Percentiles rank a stretch among this genome's conserved stretches.
These are phyloP conservation scores for Chrysanthemum seticuspe DNA, from an alignment of 129 eudicot species.

Conservation along the genomic window DNA sequence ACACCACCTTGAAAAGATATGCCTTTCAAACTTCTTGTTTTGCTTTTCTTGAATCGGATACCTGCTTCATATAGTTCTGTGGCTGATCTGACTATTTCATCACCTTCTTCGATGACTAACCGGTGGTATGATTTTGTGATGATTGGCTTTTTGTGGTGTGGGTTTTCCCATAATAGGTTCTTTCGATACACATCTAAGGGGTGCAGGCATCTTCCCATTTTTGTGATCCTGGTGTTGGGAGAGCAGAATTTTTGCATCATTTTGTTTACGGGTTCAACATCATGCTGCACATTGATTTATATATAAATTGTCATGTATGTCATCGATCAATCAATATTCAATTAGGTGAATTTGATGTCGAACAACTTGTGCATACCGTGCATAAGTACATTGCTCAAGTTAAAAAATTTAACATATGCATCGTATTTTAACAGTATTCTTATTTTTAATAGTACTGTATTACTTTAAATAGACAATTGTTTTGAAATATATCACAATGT, in stretches of 20 bases:
- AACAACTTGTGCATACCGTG: neutral
- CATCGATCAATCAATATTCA: neutral
- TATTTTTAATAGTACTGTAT: neutral
- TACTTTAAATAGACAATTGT: too few species aligned
- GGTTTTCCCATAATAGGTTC: constrained; percentile 52
- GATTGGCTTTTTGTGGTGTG: constrained; percentile 27
- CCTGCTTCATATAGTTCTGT: constrained; percentile 70
- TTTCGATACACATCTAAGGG: constrained; percentile 52
- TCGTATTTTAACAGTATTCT: too few species aligned
- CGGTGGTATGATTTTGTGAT: constrained; percentile 22
- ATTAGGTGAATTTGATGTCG: neutral
- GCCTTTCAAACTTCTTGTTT: constrained; percentile 53
- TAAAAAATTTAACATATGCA: neutral
- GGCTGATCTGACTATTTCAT: constrained; percentile 57
- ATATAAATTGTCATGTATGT: neutral
- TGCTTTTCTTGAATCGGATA: constrained; percentile 44
- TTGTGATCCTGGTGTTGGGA: constrained; percentile 30
- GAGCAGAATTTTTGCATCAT: constrained; percentile 48
- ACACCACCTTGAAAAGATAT: constrained; percentile 50
- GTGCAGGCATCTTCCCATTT: constrained; percentile 44
- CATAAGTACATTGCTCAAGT: neutral
- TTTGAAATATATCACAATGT: too few species aligned
- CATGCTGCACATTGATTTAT: constrained; percentile 31
- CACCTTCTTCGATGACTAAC: constrained; percentile 25
- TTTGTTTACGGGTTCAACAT: constrained; percentile 35